phyloP scores from a whole-genome alignment of 495 filamentous ascomycete genomes.

The Aspergillus taichungensis region DNA sequence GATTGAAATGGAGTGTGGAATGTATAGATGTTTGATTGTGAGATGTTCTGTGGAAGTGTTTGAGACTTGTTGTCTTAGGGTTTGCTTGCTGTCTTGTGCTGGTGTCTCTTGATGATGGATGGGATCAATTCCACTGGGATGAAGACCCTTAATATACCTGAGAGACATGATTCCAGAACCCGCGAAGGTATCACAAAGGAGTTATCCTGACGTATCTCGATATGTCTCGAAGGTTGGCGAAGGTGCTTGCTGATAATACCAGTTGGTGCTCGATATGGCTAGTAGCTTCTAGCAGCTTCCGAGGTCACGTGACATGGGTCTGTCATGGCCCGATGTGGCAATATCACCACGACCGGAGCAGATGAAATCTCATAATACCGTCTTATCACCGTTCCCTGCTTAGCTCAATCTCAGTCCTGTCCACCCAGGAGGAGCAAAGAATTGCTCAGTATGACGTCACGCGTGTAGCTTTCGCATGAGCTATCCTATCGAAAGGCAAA shows the following conservation, averaged over 20 bases:
- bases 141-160: conserved; percentile 9
- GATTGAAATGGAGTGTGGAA: conserved; percentile 1
- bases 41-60: background rate
- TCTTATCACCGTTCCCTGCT: too few relatives aligned
- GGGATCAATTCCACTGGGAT: conserved; percentile 1
- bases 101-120: conserved; percentile 6
- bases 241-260: conserved; percentile 2
- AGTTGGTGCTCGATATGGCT: conserved; percentile 7
- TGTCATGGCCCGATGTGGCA: background rate
- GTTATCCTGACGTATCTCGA: background rate
- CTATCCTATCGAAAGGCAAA: too few relatives aligned
- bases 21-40: background rate
- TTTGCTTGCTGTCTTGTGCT: background rate
- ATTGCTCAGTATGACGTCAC: too few relatives aligned
- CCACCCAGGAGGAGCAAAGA: too few relatives aligned
- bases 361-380: background rate
- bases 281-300: background rate
- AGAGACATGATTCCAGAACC: conserved; percentile 4
- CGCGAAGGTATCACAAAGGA: background rate
- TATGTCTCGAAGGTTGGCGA: too few relatives aligned
- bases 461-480: too few relatives aligned
- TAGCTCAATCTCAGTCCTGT: too few relatives aligned
- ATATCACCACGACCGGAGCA: background rate
- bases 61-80: conserved; percentile 1
- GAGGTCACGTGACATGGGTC: conserved; percentile 16